Evolutionary conservation across 345 rosid species (phyloP).

Genomic region (Arabidopsis arenosa): DNA sequence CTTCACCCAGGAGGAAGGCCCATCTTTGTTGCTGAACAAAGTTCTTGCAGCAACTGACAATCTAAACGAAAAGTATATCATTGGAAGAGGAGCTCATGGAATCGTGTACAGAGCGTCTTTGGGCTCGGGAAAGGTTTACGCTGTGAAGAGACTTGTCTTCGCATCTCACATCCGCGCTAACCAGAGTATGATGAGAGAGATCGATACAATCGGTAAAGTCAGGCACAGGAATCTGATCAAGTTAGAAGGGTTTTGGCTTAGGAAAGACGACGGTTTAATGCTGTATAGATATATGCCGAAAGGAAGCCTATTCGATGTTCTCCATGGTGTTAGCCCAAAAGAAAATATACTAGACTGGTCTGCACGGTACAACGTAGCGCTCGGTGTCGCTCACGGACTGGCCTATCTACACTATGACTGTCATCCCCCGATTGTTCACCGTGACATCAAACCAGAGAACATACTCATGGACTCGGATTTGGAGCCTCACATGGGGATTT

Average conservation of each 20-base stretch:
- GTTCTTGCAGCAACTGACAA: constrained; percentile 76
- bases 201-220: constrained; percentile 62
- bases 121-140: constrained; percentile 54
- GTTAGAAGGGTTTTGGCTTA: constrained; percentile 80
- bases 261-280: constrained; percentile 69
- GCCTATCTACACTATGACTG: constrained; percentile 85
- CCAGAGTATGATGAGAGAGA: constrained; percentile 66
- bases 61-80: constrained; percentile 59
- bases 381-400: constrained; percentile 77
- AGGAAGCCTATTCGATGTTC: constrained; percentile 71
- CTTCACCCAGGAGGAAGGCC: constrained; percentile 49
- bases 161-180: constrained; percentile 54
- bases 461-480: constrained; percentile 71
- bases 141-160: constrained; percentile 64
- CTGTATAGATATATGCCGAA: constrained; percentile 71
- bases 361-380: constrained; percentile 60
- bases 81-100: constrained; percentile 88
- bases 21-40: constrained; percentile 56
- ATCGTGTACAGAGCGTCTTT: constrained; percentile 68
- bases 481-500: constrained; percentile 85
- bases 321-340: constrained; percentile 49
- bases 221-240: constrained; percentile 77
- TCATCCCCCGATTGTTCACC: constrained; percentile 71
- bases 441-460: constrained; percentile 84
- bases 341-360: constrained; percentile 57